Evolutionary conservation across 495 filamentous ascomycete genomes (phyloP).

Genomic region (Daldinia bambusicola): DNA sequence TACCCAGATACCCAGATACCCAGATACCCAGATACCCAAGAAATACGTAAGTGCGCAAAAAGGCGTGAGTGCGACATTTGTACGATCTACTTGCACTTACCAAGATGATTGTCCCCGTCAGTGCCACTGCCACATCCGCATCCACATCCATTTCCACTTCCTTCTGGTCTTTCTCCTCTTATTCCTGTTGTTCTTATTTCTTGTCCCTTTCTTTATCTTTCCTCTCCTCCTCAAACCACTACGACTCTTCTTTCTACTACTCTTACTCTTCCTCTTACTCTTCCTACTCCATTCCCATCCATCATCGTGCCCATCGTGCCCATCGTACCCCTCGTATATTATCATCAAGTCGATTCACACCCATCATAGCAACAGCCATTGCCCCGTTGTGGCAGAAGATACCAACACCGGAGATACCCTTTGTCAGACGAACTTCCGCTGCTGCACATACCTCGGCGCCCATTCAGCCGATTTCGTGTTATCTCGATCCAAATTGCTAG

Average conservation of each 20-base stretch:
- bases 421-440: constrained; percentile 17
- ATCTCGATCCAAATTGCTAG: constrained; percentile 40
- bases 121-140: constrained; percentile 9
- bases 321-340: constrained; percentile 30
- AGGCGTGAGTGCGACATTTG: constrained; percentile 41
- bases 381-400: constrained; percentile 19
- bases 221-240: constrained; percentile 11
- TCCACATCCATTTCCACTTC: constrained; percentile 11
- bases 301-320: constrained; percentile 13
- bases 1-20: no score
- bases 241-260: no score
- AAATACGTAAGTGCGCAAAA: constrained; percentile 21
- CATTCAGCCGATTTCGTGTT: constrained; percentile 34
- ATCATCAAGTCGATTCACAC: constrained; percentile 9
- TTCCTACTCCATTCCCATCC: constrained; percentile 29
- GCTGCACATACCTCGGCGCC: constrained; percentile 26
- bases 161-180: constrained; percentile 25
- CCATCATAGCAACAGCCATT: constrained; percentile 7
- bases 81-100: constrained; percentile 32
- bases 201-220: not conserved
- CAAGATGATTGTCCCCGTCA: constrained; percentile 39
- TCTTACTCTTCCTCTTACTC: constrained; percentile 23
- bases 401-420: constrained; percentile 27
- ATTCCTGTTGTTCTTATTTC: constrained; percentile 7
- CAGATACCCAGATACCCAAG: no score